phyloP scores from a whole-genome alignment of 2,329 filamentous ascomycete species.

The Pseudogymnoascus sp. region DNA sequence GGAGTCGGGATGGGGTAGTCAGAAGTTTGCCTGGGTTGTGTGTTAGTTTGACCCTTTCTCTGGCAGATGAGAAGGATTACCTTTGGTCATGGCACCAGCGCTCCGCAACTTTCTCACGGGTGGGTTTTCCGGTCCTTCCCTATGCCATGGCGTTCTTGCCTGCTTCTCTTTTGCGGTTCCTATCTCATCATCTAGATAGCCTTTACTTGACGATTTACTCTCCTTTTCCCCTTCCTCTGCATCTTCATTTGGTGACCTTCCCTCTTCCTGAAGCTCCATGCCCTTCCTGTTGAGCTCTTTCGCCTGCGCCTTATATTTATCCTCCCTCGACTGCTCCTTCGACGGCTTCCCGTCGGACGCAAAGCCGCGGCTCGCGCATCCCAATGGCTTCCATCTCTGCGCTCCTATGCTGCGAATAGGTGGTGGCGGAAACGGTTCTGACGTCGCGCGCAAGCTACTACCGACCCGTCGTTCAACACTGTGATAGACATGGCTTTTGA shows the following conservation, averaged over 20 bases:
- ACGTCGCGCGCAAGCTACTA: background rate
- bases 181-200: conserved; percentile 31
- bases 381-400: background rate
- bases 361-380: background rate
- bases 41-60: background rate
- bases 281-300: conserved; percentile 28
- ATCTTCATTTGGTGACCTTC: conserved; percentile 27
- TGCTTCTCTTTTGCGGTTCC: conserved; percentile 45
- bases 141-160: conserved; percentile 56
- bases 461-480: background rate
- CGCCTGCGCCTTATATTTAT: conserved; percentile 15
- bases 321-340: background rate
- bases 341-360: background rate
- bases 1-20: conserved; percentile 69
- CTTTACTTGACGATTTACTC: conserved; percentile 22
- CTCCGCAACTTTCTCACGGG: conserved; percentile 41
- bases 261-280: conserved; percentile 31
- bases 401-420: background rate
- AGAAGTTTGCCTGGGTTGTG: conserved; percentile 57
- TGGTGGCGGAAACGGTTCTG: background rate
- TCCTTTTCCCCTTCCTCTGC: background rate
- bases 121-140: conserved; percentile 51
- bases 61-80: conserved; percentile 27
- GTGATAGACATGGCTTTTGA: background rate
- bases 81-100: conserved; percentile 56